Evolutionary conservation across 805 yeast species (phyloP), one percentile per base, ranked within the genome.

Genomic region (Saccharomycopsis malanga): DNA sequence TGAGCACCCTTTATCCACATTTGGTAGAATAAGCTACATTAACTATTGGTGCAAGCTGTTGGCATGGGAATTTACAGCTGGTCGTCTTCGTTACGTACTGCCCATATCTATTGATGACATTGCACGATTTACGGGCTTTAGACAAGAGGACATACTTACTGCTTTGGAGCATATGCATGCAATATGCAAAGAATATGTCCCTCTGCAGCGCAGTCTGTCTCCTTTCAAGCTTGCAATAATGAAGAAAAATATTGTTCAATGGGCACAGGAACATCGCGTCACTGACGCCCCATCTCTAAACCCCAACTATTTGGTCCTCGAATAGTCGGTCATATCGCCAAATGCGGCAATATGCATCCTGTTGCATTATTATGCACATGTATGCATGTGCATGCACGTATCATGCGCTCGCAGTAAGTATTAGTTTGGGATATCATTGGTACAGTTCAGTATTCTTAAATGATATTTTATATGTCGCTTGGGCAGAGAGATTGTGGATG

Each of bases 1-100:
- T 0, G 98, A 93, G 60, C 74, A 79, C 54, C 98, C 98, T 0
- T 66, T 93, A 7, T 84, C 95, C 4, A 81, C 83, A 0, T 84
- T 80, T 62, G 98, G 98, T 0, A 71, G 73, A 44, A 66, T 76
- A 7, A 76, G 89, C 4, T 93, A 88, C 58, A 58, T 84, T 17
- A 66, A 73, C 14, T 89, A 76, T 63, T 93, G 98, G 98, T 69
- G 83, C 4, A 69, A 72, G 41, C 61, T 68, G 3, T 53, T 84
- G 0, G 69, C 75, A 1, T 55, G 66, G 48, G 73, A 69, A 44
- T 56, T 77, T 0, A 17, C 14, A 3, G 65, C 62, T 27, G 81
- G 81, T 0, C 56, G 58, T 5, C 55, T 73, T 25, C 55, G 65
- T 1, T 57, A 56, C 2, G 29, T 44, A 2, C 58, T 57, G 1